Evolutionary conservation across 371 early-diverging fungal genomes (phyloP).

Genomic region (Mortierella polycephala): DNA sequence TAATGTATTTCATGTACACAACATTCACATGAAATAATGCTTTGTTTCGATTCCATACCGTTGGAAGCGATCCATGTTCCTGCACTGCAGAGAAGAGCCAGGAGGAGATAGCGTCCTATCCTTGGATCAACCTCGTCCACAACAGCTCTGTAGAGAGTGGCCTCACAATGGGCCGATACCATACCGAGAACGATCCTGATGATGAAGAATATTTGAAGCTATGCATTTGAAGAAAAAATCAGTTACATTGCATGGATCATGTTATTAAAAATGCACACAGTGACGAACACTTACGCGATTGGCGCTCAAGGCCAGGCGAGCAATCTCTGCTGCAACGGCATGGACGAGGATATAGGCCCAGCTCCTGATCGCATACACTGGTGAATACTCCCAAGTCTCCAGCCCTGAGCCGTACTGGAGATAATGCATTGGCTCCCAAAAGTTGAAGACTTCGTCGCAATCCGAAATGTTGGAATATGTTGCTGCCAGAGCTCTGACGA

Average conservation of each 20-base stretch:
- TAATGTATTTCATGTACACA: not conserved
- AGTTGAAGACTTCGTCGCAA: slow-evolving; percentile 97
- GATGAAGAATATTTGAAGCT: slow-evolving; percentile 82
- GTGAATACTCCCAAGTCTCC: slow-evolving; percentile 98
- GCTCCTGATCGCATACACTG: slow-evolving; percentile 87
- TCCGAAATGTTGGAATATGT: slow-evolving; percentile 72
- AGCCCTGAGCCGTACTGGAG: slow-evolving; percentile 86
- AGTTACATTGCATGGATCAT: not conserved
- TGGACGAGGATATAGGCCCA: slow-evolving; percentile 85
- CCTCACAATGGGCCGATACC: slow-evolving; percentile 77
- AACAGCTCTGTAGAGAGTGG: slow-evolving; percentile 74
- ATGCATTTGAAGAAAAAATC: slow-evolving; percentile 1
- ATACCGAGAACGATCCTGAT: slow-evolving; percentile 74
- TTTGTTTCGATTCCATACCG: slow-evolving; percentile 58
- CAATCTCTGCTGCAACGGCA: slow-evolving; percentile 58
- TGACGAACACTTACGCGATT: slow-evolving; percentile 58
- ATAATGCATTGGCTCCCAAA: slow-evolving; percentile 95
- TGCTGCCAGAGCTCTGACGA: slow-evolving; percentile 74
- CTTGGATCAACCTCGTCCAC: slow-evolving; percentile 70
- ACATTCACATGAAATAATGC: not conserved
- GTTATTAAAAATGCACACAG: not conserved
- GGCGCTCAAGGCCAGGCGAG: slow-evolving; percentile 61
- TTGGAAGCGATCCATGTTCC: slow-evolving; percentile 89
- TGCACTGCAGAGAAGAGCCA: slow-evolving; percentile 74
- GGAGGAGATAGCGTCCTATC: slow-evolving; percentile 74